Percentiles rank a stretch among this genome's conserved stretches.
Conservation (phyloP, 176 grass and related monocot genomes). For the Calamus simplicifolius region DNA sequence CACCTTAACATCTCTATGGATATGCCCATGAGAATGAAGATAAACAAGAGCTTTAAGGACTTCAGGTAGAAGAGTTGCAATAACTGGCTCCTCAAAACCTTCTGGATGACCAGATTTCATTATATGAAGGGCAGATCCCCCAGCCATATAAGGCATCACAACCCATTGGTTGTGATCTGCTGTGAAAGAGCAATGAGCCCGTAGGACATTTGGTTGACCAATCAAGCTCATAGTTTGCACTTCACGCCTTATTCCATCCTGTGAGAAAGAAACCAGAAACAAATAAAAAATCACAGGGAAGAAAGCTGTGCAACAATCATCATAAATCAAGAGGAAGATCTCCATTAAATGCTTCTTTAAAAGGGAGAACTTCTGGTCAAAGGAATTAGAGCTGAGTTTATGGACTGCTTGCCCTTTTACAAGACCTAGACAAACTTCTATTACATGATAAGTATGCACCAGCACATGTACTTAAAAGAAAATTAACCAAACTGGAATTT, state of each 20-base stretch:
- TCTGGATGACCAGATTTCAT: slow-evolving; percentile 92
- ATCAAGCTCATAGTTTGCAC: slow-evolving; percentile 94
- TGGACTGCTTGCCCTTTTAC: too few species aligned
- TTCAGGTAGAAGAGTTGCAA: slow-evolving; percentile 75
- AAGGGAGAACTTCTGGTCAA: too few species aligned
- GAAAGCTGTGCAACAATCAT: too few species aligned
- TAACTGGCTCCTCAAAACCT: slow-evolving; percentile 92
- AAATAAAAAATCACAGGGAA: background rate
- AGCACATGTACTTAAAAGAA: too few species aligned
- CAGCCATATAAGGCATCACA: slow-evolving; percentile 95
- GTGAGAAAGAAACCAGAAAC: slow-evolving; percentile 5
- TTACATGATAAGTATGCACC: too few species aligned
- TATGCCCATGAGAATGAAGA: slow-evolving; percentile 88
- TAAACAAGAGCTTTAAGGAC: slow-evolving; percentile 96
- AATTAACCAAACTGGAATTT: too few species aligned
- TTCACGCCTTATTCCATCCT: slow-evolving; percentile 98
- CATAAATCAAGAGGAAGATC: too few species aligned
- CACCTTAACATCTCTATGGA: slow-evolving; percentile 99
- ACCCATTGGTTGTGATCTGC: slow-evolving; percentile 76
- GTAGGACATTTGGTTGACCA: slow-evolving; percentile 84
- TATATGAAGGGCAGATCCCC: slow-evolving; percentile 86
- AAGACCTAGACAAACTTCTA: too few species aligned
- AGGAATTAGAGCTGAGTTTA: too few species aligned
- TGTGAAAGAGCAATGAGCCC: slow-evolving; percentile 79
- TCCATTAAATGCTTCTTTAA: too few species aligned